phyloP scores from a whole-genome alignment of 2,329 filamentous ascomycete genomes.

The Xylariaceae sp. region DNA sequence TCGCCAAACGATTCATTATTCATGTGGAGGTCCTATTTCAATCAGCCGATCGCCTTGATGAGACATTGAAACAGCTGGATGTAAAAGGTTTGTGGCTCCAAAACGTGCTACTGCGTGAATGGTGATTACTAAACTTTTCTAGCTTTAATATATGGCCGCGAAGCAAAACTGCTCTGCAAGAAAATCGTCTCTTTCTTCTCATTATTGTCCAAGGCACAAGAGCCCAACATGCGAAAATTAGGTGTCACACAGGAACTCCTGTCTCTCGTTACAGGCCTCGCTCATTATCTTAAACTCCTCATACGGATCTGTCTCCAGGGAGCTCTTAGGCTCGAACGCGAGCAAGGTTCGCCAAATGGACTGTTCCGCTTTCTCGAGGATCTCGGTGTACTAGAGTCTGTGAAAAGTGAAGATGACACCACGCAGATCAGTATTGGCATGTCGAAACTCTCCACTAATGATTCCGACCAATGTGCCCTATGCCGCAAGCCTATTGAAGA shows the following conservation, averaged over 20 bases:
- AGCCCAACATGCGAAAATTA: slow-evolving; percentile 80
- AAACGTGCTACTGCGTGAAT: background rate
- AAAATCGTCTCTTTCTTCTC: slow-evolving; percentile 99
- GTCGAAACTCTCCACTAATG: slow-evolving; percentile 61
- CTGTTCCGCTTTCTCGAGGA: slow-evolving; percentile 79
- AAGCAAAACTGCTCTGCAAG: slow-evolving; percentile 99
- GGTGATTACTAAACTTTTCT: slow-evolving; percentile 23
- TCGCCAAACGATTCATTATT: slow-evolving; percentile 92
- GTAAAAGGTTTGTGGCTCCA: slow-evolving; percentile 61
- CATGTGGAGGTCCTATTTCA: slow-evolving; percentile 91
- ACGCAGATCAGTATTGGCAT: slow-evolving; percentile 61
- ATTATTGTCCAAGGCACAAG: slow-evolving; percentile 87
- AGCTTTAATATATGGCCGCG: slow-evolving; percentile 86
- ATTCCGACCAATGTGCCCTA: slow-evolving; percentile 75
- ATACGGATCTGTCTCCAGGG: slow-evolving; percentile 96
- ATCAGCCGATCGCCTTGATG: slow-evolving; percentile 80
- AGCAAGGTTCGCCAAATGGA: slow-evolving; percentile 66
- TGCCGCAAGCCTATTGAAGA: slow-evolving; percentile 91
- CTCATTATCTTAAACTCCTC: slow-evolving; percentile 94
- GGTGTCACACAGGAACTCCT: slow-evolving; percentile 97
- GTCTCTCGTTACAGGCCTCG: slow-evolving; percentile 91
- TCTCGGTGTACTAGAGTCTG: slow-evolving; percentile 72
- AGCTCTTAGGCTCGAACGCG: slow-evolving; percentile 82
- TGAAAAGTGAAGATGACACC: slow-evolving; percentile 65
- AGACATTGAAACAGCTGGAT: slow-evolving; percentile 59